Evolutionary conservation across 2,329 filamentous ascomycete genomes (phyloP).

Genomic region (Huntiella omanensis): DNA sequence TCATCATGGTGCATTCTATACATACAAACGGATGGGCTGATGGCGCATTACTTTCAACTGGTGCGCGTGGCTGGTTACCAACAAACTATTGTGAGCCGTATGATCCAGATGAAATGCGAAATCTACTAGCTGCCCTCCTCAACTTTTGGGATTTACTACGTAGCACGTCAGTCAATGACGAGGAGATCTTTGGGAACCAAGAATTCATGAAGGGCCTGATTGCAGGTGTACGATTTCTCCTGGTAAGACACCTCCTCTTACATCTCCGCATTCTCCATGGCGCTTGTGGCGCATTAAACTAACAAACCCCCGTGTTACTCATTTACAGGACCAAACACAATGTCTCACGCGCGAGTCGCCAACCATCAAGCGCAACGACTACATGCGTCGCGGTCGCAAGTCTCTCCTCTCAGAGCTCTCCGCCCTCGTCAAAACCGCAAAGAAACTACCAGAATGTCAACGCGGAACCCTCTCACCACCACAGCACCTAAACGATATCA

Average conservation of each 20-base stretch:
- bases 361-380: conserved; percentile 56
- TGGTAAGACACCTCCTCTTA: conserved; percentile 39
- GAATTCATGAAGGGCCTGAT: conserved; percentile 91
- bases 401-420: conserved; percentile 78
- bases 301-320: neutral
- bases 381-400: conserved; percentile 64
- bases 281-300: too few relatives aligned
- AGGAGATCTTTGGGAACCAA: conserved; percentile 68
- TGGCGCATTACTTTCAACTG: conserved; percentile 71
- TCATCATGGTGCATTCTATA: conserved; percentile 86
- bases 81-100: conserved; percentile 98
- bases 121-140: conserved; percentile 65
- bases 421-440: conserved; percentile 72
- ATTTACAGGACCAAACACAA: conserved; percentile 57
- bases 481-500: conserved; percentile 48
- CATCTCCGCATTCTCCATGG: neutral
- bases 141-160: conserved; percentile 85
- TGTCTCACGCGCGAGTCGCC: conserved; percentile 70
- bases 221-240: conserved; percentile 71
- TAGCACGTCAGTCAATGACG: conserved; percentile 56
- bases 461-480: conserved; percentile 21
- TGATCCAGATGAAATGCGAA: conserved; percentile 71
- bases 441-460: conserved; percentile 61
- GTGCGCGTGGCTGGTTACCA: conserved; percentile 82
- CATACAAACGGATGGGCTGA: conserved; percentile 98